Base-by-base conservation (phyloP, 768 basidiomycete species). In the Inosperma sp. region DNA sequence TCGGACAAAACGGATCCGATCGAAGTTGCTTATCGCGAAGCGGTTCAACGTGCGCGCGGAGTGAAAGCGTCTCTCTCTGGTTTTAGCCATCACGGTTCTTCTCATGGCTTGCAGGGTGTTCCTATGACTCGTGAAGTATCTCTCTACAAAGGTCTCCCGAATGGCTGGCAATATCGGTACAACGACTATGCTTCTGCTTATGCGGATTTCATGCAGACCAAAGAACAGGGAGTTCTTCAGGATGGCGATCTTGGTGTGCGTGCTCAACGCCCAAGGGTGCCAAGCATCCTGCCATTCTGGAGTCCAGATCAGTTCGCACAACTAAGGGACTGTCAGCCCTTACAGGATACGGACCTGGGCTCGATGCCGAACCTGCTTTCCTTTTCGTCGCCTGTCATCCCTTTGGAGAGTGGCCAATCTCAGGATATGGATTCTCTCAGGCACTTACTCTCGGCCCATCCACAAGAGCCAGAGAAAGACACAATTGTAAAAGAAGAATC, bases 101-200 rank as follows among this genome's bases (percentile, higher is more conserved):
- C 48, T 30, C 51, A 46, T 29, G 52, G 53, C 7, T 41, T 61
- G 17, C 56, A 57, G 9, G 59, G 62, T 45, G 59, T 56, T 21
- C 64, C 71, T 14, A 75, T 78, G 74, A 61, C 68, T 53, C 72
- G 75, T 23, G 74, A 76, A 54, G 73, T 76, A 23, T 74, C 76
- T 23, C 63, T 78, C 6, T 76, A 71, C 60, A 67, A 69, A 46
- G 75, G 76, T 14, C 65, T 76, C 27, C 76, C 74, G 2, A 73
- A 74, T 48, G 76, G 74, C 21, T 76, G 75, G 76, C 76, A 76
- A 49, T 73, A 66, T 56, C 65, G 62, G 16, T 64, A 69, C 50
- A 56, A 57, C 26, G 66, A 70, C 52, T 73, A 70, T 41, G 58
- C 63, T 21, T 60, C 65, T 35, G 72, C 72, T 4, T 61, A 72